Evolutionary conservation across 768 basidiomycete genomes (phyloP).

Genomic region (Pisolithus orientalis): DNA sequence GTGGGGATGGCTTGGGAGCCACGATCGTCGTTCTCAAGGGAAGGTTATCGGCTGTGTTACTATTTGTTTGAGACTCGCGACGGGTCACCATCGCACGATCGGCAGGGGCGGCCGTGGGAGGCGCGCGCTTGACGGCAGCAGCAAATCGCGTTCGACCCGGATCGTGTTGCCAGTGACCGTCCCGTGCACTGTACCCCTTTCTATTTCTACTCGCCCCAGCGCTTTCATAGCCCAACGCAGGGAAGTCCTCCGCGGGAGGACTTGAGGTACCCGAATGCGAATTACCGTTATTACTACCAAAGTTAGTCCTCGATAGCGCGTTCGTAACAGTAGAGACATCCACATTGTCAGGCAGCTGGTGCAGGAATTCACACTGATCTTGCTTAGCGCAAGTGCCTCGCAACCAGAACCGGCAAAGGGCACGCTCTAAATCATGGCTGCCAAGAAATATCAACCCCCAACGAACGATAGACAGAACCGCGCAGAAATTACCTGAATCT

Average conservation of each 20-base stretch:
- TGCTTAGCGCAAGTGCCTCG: conserved; percentile 96
- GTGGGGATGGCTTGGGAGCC: conserved; percentile 76
- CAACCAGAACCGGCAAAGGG: conserved; percentile 95
- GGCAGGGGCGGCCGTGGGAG: conserved; percentile 25
- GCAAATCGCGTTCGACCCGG: conserved; percentile 87
- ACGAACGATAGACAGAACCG: background rate
- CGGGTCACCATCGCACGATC: conserved; percentile 43
- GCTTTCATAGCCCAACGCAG: conserved; percentile 49
- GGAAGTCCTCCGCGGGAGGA: conserved; percentile 57
- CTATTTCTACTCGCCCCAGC: conserved; percentile 33
- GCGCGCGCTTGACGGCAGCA: conserved; percentile 75
- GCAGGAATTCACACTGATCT: conserved; percentile 93
- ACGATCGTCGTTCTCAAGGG: conserved; percentile 65
- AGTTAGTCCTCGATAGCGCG: conserved; percentile 60
- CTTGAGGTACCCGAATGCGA: conserved; percentile 31
- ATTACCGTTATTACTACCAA: conserved; percentile 40
- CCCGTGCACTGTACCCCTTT: conserved; percentile 34
- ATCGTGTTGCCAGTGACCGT: conserved; percentile 52
- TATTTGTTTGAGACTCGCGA: conserved; percentile 49
- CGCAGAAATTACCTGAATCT: conserved; percentile 76
- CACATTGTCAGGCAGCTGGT: conserved; percentile 82
- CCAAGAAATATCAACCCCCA: conserved; percentile 10
- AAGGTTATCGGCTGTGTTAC: conserved; percentile 48
- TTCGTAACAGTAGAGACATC: conserved; percentile 67
- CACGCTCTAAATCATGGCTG: conserved; percentile 93